A percentile compares a stretch with the other conserved stretches of the same genome.
These are phyloP conservation scores for Trametes elegans DNA, from an alignment of 768 basidiomycete species.

Conservation along the genomic window DNA sequence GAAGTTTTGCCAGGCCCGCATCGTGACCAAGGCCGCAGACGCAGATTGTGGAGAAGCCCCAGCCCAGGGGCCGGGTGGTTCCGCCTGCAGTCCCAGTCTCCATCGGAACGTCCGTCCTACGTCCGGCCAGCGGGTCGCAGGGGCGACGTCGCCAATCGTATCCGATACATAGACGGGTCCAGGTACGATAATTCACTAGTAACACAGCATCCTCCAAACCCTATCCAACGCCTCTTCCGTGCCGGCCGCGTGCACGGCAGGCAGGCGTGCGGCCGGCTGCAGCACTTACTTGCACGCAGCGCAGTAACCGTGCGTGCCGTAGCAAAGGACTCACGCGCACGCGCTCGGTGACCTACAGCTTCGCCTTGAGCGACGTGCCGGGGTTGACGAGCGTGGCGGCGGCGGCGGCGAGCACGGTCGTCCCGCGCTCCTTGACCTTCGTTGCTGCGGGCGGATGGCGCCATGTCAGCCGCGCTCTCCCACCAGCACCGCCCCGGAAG, in stretches of 20 bases:
- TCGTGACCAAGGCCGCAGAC: no score
- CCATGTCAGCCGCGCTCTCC: background rate
- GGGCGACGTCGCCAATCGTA: background rate
- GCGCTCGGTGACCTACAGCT: constrained; percentile 40
- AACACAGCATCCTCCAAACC: background rate
- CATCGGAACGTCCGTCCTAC: no score
- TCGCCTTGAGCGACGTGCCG: constrained; percentile 49
- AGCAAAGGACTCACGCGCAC: background rate
- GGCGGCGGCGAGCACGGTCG: constrained; percentile 71
- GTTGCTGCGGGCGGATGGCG: constrained; percentile 46
- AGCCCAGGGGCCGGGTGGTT: no score
- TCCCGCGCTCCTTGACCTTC: constrained; percentile 84
- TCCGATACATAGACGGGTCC: background rate
- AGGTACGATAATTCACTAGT: no score
- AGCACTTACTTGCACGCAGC: no score
- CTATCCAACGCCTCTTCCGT: background rate
- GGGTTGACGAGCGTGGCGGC: constrained; percentile 68
- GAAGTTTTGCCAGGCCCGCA: no score
- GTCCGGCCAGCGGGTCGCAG: no score
- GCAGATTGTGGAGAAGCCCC: no score
- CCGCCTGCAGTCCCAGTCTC: no score
- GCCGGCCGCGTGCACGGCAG: background rate
- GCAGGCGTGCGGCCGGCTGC: no score
- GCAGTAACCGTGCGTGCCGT: background rate
- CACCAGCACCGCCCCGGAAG: background rate